Evolutionary conservation across 2,329 filamentous ascomycete species (phyloP).

Genomic region (Elsinoe arachidis): DNA sequence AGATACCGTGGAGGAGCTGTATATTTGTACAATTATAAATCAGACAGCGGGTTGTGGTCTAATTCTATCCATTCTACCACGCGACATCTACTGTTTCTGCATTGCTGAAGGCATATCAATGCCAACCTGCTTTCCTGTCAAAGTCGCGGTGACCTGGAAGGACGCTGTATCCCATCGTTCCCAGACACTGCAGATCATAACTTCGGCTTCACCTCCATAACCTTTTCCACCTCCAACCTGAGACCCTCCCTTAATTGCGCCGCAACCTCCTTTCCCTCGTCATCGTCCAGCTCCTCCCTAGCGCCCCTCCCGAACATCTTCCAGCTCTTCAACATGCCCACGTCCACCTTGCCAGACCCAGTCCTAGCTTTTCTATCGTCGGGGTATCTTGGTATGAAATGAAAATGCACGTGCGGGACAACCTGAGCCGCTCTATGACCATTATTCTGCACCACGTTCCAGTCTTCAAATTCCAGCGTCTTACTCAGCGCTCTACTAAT

Average conservation of each 20-base stretch:
- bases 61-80: not conserved
- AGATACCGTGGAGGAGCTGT: not conserved
- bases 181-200: constrained; percentile 1
- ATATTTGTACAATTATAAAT: constrained; percentile 2
- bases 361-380: constrained; percentile 46
- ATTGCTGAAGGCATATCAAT: too few species aligned
- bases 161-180: too few species aligned
- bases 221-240: constrained; percentile 27
- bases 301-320: constrained; percentile 74
- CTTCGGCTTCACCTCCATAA: constrained; percentile 12
- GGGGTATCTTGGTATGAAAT: constrained; percentile 70
- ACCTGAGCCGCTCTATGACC: constrained; percentile 81
- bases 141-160: too few species aligned
- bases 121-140: too few species aligned
- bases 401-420: constrained; percentile 88
- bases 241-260: constrained; percentile 37
- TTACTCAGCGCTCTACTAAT: constrained; percentile 62
- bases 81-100: not conserved
- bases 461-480: constrained; percentile 67
- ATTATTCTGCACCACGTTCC: constrained; percentile 97
- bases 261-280: constrained; percentile 57
- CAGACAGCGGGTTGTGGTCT: not conserved
- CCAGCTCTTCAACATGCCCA: constrained; percentile 49
- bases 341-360: constrained; percentile 40
- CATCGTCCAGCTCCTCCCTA: constrained; percentile 66